Conservation (phyloP, 805 yeast genomes). For the Wickerhamomyces bovis region DNA sequence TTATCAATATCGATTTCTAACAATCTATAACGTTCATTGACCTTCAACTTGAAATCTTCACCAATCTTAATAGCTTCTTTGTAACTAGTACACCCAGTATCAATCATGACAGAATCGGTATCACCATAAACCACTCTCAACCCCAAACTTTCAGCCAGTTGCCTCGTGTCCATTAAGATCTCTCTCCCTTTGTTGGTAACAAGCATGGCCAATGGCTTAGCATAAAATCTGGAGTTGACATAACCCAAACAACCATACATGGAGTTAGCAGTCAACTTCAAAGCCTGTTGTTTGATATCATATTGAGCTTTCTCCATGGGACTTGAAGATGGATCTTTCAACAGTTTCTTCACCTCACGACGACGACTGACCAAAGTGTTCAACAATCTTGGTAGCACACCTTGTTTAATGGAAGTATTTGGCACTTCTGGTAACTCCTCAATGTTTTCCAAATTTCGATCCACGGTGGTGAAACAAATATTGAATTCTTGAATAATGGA, state of each 20-base stretch:
- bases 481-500: constrained; percentile 95
- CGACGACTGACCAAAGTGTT: constrained; percentile 85
- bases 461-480: constrained; percentile 94
- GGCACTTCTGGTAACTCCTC: constrained; percentile 73
- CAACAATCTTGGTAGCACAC: constrained; percentile 82
- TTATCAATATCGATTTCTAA: constrained; percentile 95
- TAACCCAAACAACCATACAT: constrained; percentile 99
- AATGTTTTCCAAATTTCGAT: constrained; percentile 48
- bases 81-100: constrained; percentile 68
- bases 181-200: constrained; percentile 96
- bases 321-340: constrained; percentile 67
- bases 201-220: constrained; percentile 91
- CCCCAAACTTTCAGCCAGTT: constrained; percentile 79
- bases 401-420: constrained; percentile 48
- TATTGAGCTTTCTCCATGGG: constrained; percentile 69
- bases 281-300: constrained; percentile 93
- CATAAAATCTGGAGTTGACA: constrained; percentile 86
- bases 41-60: constrained; percentile 72
- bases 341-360: constrained; percentile 80
- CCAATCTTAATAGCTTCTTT: constrained; percentile 79
- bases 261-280: constrained; percentile 96
- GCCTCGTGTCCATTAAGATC: constrained; percentile 86
- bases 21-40: constrained; percentile 80
- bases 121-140: constrained; percentile 94
- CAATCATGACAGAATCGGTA: constrained; percentile 98